Percentiles rank a stretch among this genome's conserved stretches.
Evolutionary conservation across 2,329 filamentous ascomycete genomes (phyloP).

Genomic region (Cladosporium austrohemisphaericum): DNA sequence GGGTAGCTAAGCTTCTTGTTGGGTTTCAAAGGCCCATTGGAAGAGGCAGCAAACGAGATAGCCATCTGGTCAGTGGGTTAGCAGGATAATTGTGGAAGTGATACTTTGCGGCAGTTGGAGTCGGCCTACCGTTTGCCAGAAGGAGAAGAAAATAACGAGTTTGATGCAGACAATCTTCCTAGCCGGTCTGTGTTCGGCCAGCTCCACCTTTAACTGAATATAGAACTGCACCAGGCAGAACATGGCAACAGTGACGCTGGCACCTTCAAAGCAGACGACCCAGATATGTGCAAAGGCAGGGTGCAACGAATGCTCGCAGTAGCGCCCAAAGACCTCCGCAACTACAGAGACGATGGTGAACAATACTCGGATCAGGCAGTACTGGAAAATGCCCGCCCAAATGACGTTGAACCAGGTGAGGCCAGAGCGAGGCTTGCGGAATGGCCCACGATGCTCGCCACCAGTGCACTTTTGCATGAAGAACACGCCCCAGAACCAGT

Average conservation of each 20-base stretch:
- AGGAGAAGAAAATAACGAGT: conserved; percentile 84
- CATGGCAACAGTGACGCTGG: conserved; percentile 78
- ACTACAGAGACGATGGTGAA: conserved; percentile 77
- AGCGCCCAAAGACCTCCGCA: conserved; percentile 64
- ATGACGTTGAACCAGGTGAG: conserved; percentile 86
- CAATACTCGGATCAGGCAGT: conserved; percentile 74
- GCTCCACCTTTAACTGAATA: conserved; percentile 65
- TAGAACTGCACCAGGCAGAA: conserved; percentile 88
- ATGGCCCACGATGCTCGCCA: conserved; percentile 60
- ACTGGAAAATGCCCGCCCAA: conserved; percentile 80
- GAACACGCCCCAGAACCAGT: conserved; percentile 71
- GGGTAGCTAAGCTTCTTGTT: conserved; percentile 62
- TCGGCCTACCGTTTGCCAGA: conserved; percentile 74
- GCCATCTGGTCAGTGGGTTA: conserved; percentile 40
- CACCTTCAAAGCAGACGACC: conserved; percentile 68
- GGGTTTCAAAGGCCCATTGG: conserved; percentile 60
- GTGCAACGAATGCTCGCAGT: conserved; percentile 74
- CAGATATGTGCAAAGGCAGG: conserved; percentile 81
- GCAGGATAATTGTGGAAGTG: too few species aligned
- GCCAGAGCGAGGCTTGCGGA: conserved; percentile 73
- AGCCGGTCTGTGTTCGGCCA: conserved; percentile 67
- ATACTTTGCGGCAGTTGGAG: too few species aligned
- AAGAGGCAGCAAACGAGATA: conserved; percentile 59
- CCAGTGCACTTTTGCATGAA: conserved; percentile 70
- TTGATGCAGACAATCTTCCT: conserved; percentile 84